Conservation (phyloP, 352 stramenopile genomes). For the Phytopythium chamaehyphon region DNA sequence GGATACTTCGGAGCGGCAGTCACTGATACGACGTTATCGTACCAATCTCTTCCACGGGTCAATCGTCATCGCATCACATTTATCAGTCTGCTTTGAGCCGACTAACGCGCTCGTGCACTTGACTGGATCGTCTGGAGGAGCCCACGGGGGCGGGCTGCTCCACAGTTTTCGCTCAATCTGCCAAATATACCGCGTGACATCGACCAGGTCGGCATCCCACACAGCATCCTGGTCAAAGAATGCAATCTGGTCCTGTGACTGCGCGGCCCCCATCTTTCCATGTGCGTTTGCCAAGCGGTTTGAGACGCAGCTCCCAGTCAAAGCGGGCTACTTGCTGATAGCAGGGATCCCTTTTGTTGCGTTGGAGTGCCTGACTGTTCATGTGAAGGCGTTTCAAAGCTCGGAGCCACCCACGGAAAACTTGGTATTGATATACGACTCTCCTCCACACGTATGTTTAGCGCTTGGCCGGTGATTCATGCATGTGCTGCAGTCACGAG, state of each 20-base stretch:
- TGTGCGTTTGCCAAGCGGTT: neutral
- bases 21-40: no score
- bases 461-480: no score
- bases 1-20: no score
- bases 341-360: neutral
- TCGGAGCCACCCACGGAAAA: no score
- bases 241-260: neutral
- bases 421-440: no score
- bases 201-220: conserved; percentile 4
- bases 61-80: neutral
- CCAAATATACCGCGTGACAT: conserved; percentile 2
- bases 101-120: no score
- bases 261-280: neutral
- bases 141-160: neutral
- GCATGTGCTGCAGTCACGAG: no score
- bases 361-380: conserved; percentile 3
- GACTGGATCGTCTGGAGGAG: neutral
- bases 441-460: no score
- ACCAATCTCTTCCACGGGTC: conserved; percentile 23
- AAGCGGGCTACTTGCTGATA: no score
- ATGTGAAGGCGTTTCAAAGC: conserved; percentile 1
- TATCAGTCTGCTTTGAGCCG: neutral
- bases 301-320: no score
- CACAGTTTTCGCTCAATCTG: conserved; percentile 3
- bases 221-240: neutral